These are phyloP conservation scores for Aspergillus intermedius DNA, from an alignment of 2,329 filamentous ascomycete genomes.

Conservation along the genomic window DNA sequence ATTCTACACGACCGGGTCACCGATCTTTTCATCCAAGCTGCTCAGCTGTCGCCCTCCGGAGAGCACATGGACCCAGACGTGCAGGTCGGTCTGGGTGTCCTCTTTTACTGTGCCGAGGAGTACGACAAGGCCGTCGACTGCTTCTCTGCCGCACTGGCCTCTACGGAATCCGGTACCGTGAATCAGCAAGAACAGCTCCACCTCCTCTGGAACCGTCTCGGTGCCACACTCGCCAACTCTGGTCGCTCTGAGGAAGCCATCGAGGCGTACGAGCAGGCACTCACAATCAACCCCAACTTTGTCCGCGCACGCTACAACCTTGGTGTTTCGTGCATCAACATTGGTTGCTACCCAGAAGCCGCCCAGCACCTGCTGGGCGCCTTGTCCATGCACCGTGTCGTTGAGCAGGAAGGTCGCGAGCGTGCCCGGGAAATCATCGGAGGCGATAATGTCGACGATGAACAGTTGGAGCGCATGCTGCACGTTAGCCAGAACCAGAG, in stretches of 20 bases:
- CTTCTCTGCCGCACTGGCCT: slow-evolving; percentile 85
- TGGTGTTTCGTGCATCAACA: slow-evolving; percentile 94
- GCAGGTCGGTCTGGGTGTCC: slow-evolving; percentile 89
- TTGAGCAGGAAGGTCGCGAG: slow-evolving; percentile 76
- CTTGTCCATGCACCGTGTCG: slow-evolving; percentile 89
- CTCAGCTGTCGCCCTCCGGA: slow-evolving; percentile 83
- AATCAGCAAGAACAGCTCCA: slow-evolving; percentile 85
- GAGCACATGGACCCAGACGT: slow-evolving; percentile 98
- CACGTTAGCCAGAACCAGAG: slow-evolving; percentile 77
- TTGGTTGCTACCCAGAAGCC: slow-evolving; percentile 88
- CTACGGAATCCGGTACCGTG: slow-evolving; percentile 71
- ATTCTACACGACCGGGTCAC: slow-evolving; percentile 86
- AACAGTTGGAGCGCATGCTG: slow-evolving; percentile 76
- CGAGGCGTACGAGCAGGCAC: slow-evolving; percentile 87
- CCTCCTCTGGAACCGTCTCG: slow-evolving; percentile 93
- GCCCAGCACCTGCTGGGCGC: slow-evolving; percentile 88
- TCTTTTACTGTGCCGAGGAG: slow-evolving; percentile 96
- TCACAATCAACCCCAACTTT: slow-evolving; percentile 88
- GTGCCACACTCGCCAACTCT: slow-evolving; percentile 90
- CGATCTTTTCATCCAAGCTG: slow-evolving; percentile 82
- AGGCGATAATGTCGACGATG: slow-evolving; percentile 56
- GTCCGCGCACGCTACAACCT: slow-evolving; percentile 95
- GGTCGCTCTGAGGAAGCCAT: slow-evolving; percentile 94
- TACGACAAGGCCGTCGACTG: slow-evolving; percentile 99
- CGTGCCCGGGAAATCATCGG: slow-evolving; percentile 74